A percentile compares a stretch with the other conserved stretches of the same genome.
Evolutionary conservation across 1,284 basidiomycete genomes (phyloP).

Genomic region (Melampsora abietis-canadensis): DNA sequence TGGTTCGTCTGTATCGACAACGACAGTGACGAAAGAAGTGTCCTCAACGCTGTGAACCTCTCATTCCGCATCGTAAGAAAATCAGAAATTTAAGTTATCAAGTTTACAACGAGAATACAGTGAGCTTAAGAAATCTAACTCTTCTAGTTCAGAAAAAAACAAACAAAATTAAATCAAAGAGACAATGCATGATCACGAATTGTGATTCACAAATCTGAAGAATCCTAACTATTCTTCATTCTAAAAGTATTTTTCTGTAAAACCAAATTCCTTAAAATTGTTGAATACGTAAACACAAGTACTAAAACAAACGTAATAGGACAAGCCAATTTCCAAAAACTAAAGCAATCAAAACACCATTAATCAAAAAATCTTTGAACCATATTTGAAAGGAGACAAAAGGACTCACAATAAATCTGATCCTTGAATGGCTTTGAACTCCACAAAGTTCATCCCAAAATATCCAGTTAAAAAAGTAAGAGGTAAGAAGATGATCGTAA

Average conservation of each 20-base stretch:
- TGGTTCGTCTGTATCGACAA: too few relatives aligned
- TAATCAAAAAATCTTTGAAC: neutral
- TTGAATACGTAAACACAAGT: neutral
- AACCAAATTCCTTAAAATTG: constrained; percentile 6
- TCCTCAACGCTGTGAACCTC: too few relatives aligned
- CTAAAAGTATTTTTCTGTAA: neutral
- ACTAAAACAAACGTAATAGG: constrained; percentile 26
- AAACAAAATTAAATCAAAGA: too few relatives aligned
- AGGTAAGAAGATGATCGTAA: constrained; percentile 35
- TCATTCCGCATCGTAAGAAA: too few relatives aligned
- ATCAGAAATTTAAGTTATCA: too few relatives aligned
- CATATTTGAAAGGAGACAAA: neutral
- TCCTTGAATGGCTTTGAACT: constrained; percentile 17
- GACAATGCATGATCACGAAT: too few relatives aligned
- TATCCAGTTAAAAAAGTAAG: constrained; percentile 32
- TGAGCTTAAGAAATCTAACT: too few relatives aligned
- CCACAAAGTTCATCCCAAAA: constrained; percentile 34
- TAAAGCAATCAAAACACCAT: neutral
- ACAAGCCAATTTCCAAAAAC: constrained; percentile 32
- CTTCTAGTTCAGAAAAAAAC: too few relatives aligned
- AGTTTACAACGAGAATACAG: too few relatives aligned
- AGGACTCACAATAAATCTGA: constrained; percentile 23
- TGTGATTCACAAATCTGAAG: neutral
- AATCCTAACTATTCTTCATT: neutral
- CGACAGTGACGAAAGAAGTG: too few relatives aligned